Evolutionary conservation across 805 yeast genomes (phyloP).

Genomic region (Sporopachydermia lactativora): DNA sequence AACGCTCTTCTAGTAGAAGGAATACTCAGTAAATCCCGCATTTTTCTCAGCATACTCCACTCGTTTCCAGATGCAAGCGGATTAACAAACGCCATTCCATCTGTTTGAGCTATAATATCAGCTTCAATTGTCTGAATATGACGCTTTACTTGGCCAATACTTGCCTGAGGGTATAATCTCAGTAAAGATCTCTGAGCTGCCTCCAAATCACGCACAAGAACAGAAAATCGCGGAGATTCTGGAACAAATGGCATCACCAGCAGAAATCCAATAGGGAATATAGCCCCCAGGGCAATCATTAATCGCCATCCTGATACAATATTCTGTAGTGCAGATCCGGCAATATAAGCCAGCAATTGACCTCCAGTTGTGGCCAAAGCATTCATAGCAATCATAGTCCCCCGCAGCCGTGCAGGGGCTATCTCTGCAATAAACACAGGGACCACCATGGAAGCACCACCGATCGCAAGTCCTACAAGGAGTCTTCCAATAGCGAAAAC

Average conservation of each 20-base stretch:
- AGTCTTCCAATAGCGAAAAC: slow-evolving; percentile 40
- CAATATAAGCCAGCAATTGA: slow-evolving; percentile 30
- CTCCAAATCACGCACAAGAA: slow-evolving; percentile 19
- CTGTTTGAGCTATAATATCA: slow-evolving; percentile 23
- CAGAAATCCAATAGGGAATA: slow-evolving; percentile 29
- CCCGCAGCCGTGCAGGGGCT: slow-evolving; percentile 17
- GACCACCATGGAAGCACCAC: slow-evolving; percentile 53
- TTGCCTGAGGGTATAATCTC: slow-evolving; percentile 29
- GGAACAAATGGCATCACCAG: slow-evolving; percentile 29
- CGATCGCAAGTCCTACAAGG: slow-evolving; percentile 59
- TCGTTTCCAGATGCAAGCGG: slow-evolving; percentile 19
- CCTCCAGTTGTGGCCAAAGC: slow-evolving; percentile 34
- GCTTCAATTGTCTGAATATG: slow-evolving; percentile 34
- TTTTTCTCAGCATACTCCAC: slow-evolving; percentile 3
- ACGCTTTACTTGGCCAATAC: slow-evolving; percentile 27
- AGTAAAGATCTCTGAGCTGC: slow-evolving; percentile 29
- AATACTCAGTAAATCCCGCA: slow-evolving; percentile 22
- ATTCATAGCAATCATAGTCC: slow-evolving; percentile 17
- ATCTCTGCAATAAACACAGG: slow-evolving; percentile 45
- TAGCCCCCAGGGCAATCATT: slow-evolving; percentile 23
- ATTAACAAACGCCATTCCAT: slow-evolving; percentile 14
- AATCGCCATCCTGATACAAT: slow-evolving; percentile 23
- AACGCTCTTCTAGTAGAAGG: slow-evolving; percentile 26
- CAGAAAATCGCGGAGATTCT: slow-evolving; percentile 34
- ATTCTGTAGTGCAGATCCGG: slow-evolving; percentile 10